A percentile compares a stretch with the other conserved stretches of the same genome.
Conservation (phyloP, 345 rosid genomes). For the Citrus cavaleriei region DNA sequence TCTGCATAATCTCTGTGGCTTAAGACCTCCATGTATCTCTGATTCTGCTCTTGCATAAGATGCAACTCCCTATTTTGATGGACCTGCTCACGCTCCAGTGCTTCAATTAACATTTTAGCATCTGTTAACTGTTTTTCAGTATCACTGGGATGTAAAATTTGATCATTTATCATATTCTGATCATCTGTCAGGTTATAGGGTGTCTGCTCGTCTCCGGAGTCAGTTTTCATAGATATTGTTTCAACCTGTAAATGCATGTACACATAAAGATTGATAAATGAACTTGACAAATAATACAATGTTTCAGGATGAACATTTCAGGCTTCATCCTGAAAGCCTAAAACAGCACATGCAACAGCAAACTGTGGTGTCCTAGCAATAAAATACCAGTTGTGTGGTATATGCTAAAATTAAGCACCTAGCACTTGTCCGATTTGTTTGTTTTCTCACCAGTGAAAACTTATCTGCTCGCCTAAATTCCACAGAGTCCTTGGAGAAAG, state of each 20-base stretch:
- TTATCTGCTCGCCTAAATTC: slow-evolving; percentile 38
- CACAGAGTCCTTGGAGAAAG: slow-evolving; percentile 33
- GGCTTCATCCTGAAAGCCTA: slow-evolving; percentile 3
- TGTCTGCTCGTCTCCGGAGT: slow-evolving; percentile 37
- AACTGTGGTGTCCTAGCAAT: neutral
- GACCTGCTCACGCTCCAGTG: slow-evolving; percentile 38
- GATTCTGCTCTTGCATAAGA: slow-evolving; percentile 44
- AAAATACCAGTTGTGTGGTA: neutral
- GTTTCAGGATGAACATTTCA: neutral
- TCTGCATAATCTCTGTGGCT: slow-evolving; percentile 33
- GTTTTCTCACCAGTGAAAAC: slow-evolving; percentile 45
- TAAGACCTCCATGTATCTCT: slow-evolving; percentile 31
- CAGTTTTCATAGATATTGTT: slow-evolving; percentile 38
- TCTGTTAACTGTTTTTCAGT: slow-evolving; percentile 35
- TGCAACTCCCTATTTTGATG: slow-evolving; percentile 39
- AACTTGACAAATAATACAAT: neutral
- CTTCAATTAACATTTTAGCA: slow-evolving; percentile 34
- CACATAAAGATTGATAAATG: slow-evolving; percentile 3
- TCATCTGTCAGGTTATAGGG: slow-evolving; percentile 33
- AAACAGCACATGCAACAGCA: neutral
- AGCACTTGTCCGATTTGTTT: slow-evolving; percentile 1
- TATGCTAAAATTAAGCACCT: neutral
- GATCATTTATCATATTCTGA: slow-evolving; percentile 22
- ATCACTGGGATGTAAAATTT: slow-evolving; percentile 23
- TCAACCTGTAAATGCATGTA: slow-evolving; percentile 44